Base-by-base conservation (phyloP, 2,329 filamentous ascomycete species). In the Penicillium decumbens region DNA sequence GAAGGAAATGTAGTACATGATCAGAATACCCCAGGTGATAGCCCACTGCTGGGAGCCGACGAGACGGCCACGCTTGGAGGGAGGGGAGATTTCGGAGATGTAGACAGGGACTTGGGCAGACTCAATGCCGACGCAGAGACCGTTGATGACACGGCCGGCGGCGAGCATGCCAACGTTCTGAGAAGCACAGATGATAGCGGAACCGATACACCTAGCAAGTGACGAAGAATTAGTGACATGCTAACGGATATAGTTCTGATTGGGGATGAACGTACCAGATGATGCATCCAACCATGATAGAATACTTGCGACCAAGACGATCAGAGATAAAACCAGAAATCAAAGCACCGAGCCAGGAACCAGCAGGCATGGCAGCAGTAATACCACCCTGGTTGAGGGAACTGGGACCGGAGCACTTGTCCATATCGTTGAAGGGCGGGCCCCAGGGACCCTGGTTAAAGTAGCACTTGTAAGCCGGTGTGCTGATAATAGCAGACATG, bases 31-130 rank as follows among this genome's bases (percentile, higher is more conserved):
- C 77, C 77, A 87, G 56, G 86, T 87, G 53, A 90, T 89, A 24
- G 85, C 84, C 75, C 85, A 86, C 66, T 90, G 87, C 67, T 89
- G 86, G 41, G 82, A 79, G 45, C 85, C 83, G 25, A 90, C 84
- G 30, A 91, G 76, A 35, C 83, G 78, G 15, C 79, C 79, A 57
- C 79, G 74, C 60, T 76, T 78, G 29, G 71, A 73, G 0, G 78
- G 77, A 23, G 77, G 77, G 6, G 79, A 82, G 15, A 89, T 45
- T 65, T 89, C 86, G 49, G 83, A 78, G 59, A 87, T 81, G 66
- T 88, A 89, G 18, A 88, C 81, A 0, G 84, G 85, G 1, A 87
- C 84, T 59, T 87, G 75, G 6, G 84, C 82, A 23, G 83, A 87
- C 54, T 82, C 82, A 54, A 89, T 88, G 50, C 87, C 87, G 45